Percentiles rank a stretch among this genome's conserved stretches.
Evolutionary conservation across 2,329 filamentous ascomycete species (phyloP).

Genomic region (Intubia oerlemansii): DNA sequence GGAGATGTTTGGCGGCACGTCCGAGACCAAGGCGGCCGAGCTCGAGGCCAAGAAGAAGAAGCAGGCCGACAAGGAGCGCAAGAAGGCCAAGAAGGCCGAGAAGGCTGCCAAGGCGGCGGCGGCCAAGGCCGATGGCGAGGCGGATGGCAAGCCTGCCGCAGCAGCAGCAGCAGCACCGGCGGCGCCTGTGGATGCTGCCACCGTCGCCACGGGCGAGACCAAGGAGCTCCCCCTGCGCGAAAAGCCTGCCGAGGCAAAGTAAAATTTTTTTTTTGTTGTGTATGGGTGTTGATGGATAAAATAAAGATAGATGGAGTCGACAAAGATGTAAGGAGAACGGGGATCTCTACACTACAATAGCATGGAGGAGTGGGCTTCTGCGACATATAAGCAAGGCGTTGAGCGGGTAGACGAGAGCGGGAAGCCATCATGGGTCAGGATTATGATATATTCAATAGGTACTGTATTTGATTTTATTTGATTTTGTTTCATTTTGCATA

Average conservation of each 20-base stretch:
- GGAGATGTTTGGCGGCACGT: constrained; percentile 30
- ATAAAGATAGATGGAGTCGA: too few species aligned
- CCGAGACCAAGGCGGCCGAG: constrained; percentile 11
- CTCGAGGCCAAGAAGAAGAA: constrained; percentile 13
- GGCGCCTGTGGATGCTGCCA: constrained; percentile 3
- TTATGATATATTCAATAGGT: too few species aligned
- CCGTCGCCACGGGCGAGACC: constrained; percentile 10
- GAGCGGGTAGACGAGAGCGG: too few species aligned
- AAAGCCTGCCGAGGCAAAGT: constrained; percentile 12
- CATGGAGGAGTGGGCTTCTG: too few species aligned
- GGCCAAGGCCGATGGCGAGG: background rate
- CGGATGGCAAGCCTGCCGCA: background rate
- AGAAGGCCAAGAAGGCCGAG: constrained; percentile 12
- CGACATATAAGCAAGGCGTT: too few species aligned
- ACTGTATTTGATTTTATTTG: too few species aligned
- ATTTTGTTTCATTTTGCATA: too few species aligned
- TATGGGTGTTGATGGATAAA: too few species aligned
- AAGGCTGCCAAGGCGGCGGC: constrained; percentile 8
- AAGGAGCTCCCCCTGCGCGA: constrained; percentile 12
- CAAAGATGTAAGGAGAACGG: too few species aligned
- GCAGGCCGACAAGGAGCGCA: constrained; percentile 12
- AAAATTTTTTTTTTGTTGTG: too few species aligned
- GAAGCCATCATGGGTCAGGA: too few species aligned
- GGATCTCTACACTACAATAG: too few species aligned
- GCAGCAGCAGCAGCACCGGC: background rate